These are phyloP conservation scores for Paecilomyces variotii DNA, from an alignment of 2,329 filamentous ascomycete species.

Conservation along the genomic window DNA sequence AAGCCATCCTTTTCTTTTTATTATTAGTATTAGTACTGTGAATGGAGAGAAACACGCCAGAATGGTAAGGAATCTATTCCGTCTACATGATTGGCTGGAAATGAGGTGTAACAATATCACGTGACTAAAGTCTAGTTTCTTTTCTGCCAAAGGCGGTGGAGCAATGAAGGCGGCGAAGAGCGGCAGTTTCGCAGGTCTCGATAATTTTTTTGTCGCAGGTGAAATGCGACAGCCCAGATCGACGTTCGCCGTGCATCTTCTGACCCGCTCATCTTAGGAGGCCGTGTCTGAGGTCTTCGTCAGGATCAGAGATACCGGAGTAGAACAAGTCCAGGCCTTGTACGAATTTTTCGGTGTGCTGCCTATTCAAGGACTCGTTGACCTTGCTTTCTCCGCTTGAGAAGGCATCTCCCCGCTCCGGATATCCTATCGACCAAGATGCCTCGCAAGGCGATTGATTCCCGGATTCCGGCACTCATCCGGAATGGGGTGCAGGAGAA, in stretches of 20 bases:
- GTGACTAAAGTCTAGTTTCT: not conserved
- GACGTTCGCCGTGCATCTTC: not conserved
- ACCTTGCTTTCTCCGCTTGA: not conserved
- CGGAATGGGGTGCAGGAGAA: constrained; percentile 87
- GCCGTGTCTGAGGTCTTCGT: not conserved
- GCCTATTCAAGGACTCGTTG: not conserved
- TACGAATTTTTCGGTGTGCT: not conserved
- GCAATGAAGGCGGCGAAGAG: constrained; percentile 10
- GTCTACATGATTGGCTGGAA: not conserved
- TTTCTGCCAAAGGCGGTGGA: constrained; percentile 7
- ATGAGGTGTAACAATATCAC: not conserved
- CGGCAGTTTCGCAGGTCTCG: constrained; percentile 22
- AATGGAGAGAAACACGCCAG: not conserved
- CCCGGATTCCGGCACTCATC: constrained; percentile 83
- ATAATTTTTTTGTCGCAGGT: constrained; percentile 1
- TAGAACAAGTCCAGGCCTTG: not conserved
- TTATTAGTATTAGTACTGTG: too few species aligned
- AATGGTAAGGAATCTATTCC: not conserved
- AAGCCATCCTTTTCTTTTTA: too few species aligned
- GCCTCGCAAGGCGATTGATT: constrained; percentile 58
- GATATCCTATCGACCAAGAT: constrained; percentile 16
- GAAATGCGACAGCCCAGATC: not conserved
- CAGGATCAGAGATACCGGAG: not conserved
- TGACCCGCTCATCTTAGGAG: not conserved
- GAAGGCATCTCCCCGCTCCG: constrained; percentile 2